These are phyloP conservation scores for Sequoia sempervirens DNA, from an alignment of 75 land plant genomes.

Conservation along the genomic window DNA sequence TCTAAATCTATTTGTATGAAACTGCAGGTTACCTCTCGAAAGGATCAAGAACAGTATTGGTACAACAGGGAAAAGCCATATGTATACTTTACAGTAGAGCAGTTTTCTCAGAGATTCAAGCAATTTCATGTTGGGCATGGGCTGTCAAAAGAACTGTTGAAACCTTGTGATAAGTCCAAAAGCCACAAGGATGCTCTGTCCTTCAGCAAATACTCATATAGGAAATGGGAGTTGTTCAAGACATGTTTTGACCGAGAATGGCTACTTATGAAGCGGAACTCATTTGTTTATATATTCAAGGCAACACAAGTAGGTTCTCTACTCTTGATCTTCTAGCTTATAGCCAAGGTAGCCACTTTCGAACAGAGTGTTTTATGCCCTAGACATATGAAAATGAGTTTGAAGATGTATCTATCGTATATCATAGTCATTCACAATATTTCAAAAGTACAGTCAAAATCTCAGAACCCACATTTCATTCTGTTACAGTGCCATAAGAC, in stretches of 20 bases:
- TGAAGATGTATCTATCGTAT: too few species aligned
- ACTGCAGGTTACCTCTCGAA: constrained; percentile 68
- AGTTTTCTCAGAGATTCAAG: constrained; percentile 50
- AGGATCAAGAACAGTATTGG: constrained; percentile 90
- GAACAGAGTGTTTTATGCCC: background rate
- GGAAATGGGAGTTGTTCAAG: constrained; percentile 61
- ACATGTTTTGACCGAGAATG: constrained; percentile 53
- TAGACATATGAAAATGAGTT: too few species aligned
- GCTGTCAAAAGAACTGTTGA: constrained; percentile 30
- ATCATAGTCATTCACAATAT: too few species aligned
- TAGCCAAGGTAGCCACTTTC: background rate
- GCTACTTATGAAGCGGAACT: constrained; percentile 71
- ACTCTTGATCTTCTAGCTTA: background rate
- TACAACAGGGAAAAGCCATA: constrained; percentile 24
- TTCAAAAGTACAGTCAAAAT: too few species aligned
- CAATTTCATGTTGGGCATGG: constrained; percentile 24
- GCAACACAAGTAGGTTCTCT: constrained; percentile 43
- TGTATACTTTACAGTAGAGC: constrained; percentile 43
- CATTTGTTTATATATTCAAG: constrained; percentile 69
- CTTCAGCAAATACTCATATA: constrained; percentile 35
- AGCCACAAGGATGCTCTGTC: constrained; percentile 32
- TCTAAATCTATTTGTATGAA: background rate
- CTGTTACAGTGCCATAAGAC: too few species aligned
- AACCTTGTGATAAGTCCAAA: constrained; percentile 37
- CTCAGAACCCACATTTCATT: too few species aligned